Conservation (phyloP, 108 stramenopile genomes). For the Nitzschia sp. region DNA sequence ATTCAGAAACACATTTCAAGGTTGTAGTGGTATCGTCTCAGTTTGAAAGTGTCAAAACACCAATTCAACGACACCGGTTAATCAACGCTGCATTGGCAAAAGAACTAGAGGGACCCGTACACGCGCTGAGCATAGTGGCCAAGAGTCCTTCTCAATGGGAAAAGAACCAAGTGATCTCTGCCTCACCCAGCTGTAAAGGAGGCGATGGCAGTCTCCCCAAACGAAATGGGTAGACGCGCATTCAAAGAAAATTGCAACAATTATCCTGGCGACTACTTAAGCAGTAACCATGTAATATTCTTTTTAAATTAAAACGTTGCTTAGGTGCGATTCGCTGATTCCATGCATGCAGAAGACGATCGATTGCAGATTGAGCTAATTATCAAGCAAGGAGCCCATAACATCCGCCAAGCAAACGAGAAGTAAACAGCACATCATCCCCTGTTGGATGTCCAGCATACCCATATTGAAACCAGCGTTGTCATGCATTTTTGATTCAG, state of each 20-base stretch:
- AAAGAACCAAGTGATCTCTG: slow-evolving; percentile 32
- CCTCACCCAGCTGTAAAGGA: slow-evolving; percentile 75
- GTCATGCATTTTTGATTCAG: slow-evolving; percentile 44
- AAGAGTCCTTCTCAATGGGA: slow-evolving; percentile 95
- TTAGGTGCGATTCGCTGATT: no score
- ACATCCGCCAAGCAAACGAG: no score
- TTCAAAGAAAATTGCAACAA: no score
- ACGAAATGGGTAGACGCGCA: slow-evolving; percentile 7
- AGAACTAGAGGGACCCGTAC: slow-evolving; percentile 88
- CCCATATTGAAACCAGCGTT: slow-evolving; percentile 37
- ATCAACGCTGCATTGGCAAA: slow-evolving; percentile 77
- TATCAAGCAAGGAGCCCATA: no score
- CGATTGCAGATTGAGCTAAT: no score
- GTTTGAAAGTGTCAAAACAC: slow-evolving; percentile 69
- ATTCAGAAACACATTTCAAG: slow-evolving; percentile 96
- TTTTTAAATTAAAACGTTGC: no score
- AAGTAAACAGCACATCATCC: no score
- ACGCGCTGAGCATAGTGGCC: slow-evolving; percentile 93
- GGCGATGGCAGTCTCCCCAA: slow-evolving; percentile 78
- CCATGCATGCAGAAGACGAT: no score
- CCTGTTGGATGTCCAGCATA: no score
- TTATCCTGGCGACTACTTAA: no score
- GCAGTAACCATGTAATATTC: no score
- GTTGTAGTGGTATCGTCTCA: slow-evolving; percentile 79
- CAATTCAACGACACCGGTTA: slow-evolving; percentile 80